Percentiles rank a stretch among this genome's conserved stretches.
These are phyloP conservation scores for Groenewaldozyma auringiensis DNA, from an alignment of 1,139 yeast genomes.

Conservation along the genomic window DNA sequence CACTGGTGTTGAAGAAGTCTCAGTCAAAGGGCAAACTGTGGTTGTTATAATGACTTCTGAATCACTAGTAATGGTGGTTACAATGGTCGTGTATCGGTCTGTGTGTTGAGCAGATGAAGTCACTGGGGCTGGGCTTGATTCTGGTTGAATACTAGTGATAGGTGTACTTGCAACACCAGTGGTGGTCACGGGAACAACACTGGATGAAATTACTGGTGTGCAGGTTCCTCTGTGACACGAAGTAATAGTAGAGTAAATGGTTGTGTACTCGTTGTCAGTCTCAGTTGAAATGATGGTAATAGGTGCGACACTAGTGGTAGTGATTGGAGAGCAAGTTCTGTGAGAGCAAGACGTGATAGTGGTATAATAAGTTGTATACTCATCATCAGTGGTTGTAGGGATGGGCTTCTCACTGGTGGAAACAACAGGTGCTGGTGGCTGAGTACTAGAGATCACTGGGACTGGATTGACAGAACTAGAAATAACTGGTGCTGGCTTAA, in stretches of 20 bases:
- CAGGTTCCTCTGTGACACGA: constrained; percentile 1
- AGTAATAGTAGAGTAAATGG: constrained; percentile 4
- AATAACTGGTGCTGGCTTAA: background rate
- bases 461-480: background rate
- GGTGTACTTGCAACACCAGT: too few species aligned
- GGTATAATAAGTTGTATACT: background rate
- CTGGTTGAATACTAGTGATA: background rate
- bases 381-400: background rate
- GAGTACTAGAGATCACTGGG: background rate
- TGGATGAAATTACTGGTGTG: background rate
- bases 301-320: background rate
- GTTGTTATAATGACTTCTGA: constrained; percentile 4
- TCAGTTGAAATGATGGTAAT: constrained; percentile 2
- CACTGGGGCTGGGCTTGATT: constrained; percentile 2
- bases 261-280: constrained; percentile 1
- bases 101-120: background rate
- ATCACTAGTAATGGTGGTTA: constrained; percentile 1
- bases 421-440: background rate
- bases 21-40: constrained; percentile 3
- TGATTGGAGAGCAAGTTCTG: background rate
- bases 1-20: background rate
- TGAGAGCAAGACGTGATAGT: background rate
- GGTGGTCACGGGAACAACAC: background rate
- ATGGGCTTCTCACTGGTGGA: background rate
- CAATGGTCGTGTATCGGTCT: background rate